Percentiles rank a stretch among this genome's conserved stretches.
Conservation (phyloP, 768 basidiomycete species). For the Tulasnella sp. region DNA sequence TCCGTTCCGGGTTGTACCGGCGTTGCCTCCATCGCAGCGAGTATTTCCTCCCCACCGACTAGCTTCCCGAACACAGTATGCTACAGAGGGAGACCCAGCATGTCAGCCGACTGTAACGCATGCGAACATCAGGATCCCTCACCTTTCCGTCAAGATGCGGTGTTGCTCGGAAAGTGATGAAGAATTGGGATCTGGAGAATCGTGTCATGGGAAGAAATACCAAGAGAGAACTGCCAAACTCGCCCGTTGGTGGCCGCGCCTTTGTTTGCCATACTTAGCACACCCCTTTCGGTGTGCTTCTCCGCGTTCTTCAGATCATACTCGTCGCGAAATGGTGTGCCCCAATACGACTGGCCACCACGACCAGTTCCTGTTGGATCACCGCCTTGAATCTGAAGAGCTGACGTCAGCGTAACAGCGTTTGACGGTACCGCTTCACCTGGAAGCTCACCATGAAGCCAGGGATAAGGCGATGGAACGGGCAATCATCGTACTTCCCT, state of each 20-base stretch:
- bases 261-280: slow-evolving; percentile 92
- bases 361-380: slow-evolving; percentile 94
- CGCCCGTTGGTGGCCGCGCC: slow-evolving; percentile 81
- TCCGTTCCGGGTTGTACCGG: slow-evolving; percentile 78
- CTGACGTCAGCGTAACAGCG: neutral
- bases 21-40: slow-evolving; percentile 71
- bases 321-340: slow-evolving; percentile 92
- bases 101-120: neutral
- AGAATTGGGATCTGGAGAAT: slow-evolving; percentile 71
- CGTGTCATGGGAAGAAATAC: neutral
- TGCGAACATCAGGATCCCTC: neutral
- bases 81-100: neutral
- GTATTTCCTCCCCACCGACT: slow-evolving; percentile 87
- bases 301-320: slow-evolving; percentile 78
- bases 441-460: slow-evolving; percentile 83
- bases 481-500: slow-evolving; percentile 80
- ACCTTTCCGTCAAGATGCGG: slow-evolving; percentile 76
- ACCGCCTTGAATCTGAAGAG: slow-evolving; percentile 80
- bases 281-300: slow-evolving; percentile 74
- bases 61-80: slow-evolving; percentile 96
- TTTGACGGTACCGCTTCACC: no score
- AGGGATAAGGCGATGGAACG: slow-evolving; percentile 89
- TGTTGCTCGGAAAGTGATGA: slow-evolving; percentile 74
- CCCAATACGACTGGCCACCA: slow-evolving; percentile 91
- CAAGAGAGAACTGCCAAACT: slow-evolving; percentile 19